These are phyloP conservation scores for Botrytis cinerea DNA, from an alignment of 2,329 filamentous ascomycete species.

Conservation along the genomic window DNA sequence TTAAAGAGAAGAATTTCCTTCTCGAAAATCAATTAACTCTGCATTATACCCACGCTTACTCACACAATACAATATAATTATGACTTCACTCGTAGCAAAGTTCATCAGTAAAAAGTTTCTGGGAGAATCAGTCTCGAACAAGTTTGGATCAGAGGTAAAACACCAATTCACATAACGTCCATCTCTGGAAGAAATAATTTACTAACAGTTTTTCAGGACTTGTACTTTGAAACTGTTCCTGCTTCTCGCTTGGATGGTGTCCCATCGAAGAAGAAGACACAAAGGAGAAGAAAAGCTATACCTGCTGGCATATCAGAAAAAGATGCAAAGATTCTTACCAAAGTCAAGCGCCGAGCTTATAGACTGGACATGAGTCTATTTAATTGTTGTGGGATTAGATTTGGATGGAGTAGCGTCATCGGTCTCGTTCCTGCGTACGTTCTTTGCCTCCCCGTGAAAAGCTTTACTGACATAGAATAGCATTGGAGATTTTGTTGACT, in stretches of 20 bases:
- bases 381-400: slow-evolving; percentile 76
- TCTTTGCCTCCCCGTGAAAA: slow-evolving; percentile 25
- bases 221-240: slow-evolving; percentile 82
- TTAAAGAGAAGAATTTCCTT: slow-evolving; percentile 3
- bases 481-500: slow-evolving; percentile 74
- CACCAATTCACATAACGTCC: slow-evolving; percentile 14
- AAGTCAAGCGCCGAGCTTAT: slow-evolving; percentile 84
- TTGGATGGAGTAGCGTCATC: slow-evolving; percentile 88
- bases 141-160: slow-evolving; percentile 58
- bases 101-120: slow-evolving; percentile 58
- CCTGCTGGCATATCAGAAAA: slow-evolving; percentile 80
- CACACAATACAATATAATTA: slow-evolving; percentile 41
- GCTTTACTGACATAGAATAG: slow-evolving; percentile 46
- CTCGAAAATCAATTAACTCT: neutral
- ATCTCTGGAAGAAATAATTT: slow-evolving; percentile 13
- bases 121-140: slow-evolving; percentile 57
- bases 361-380: slow-evolving; percentile 82
- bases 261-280: slow-evolving; percentile 65
- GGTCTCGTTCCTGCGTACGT: slow-evolving; percentile 79
- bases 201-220: slow-evolving; percentile 61
- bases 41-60: neutral
- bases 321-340: slow-evolving; percentile 79
- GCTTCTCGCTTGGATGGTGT: slow-evolving; percentile 68
- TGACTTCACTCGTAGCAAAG: slow-evolving; percentile 57
- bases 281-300: slow-evolving; percentile 82